phyloP scores from a whole-genome alignment of 345 rosid genomes.

The Eucalyptus sideroxylon region DNA sequence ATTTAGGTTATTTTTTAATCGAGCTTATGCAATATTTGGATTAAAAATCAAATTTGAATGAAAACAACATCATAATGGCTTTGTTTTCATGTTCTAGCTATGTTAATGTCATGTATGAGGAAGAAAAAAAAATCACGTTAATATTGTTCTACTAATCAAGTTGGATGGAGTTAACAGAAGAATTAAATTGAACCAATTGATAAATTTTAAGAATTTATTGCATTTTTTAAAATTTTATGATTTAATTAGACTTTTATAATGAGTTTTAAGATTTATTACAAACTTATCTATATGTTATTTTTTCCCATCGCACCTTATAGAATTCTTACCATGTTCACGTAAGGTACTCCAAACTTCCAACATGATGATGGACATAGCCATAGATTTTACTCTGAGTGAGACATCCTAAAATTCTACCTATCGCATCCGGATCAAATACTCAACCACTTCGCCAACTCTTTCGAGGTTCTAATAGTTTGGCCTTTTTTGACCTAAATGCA shows the following conservation, averaged over 20 bases:
- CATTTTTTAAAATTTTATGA: no score
- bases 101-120: fast-evolving
- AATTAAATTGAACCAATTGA: no score
- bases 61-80: no score
- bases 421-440: background rate
- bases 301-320: background rate
- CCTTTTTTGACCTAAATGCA: background rate
- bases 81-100: no score
- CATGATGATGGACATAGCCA: background rate
- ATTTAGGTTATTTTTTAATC: no score
- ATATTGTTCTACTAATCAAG: no score
- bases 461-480: background rate
- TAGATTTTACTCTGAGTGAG: background rate
- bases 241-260: no score
- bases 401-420: background rate
- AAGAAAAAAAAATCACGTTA: no score
- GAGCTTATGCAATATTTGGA: no score
- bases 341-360: background rate
- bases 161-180: fast-evolving
- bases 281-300: no score
- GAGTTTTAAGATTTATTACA: fast-evolving
- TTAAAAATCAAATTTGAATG: no score
- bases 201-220: no score
- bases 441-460: background rate
- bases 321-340: background rate